Evolutionary conservation across 805 yeast genomes (phyloP).

Genomic region (Wickerhamomyces queroliae): DNA sequence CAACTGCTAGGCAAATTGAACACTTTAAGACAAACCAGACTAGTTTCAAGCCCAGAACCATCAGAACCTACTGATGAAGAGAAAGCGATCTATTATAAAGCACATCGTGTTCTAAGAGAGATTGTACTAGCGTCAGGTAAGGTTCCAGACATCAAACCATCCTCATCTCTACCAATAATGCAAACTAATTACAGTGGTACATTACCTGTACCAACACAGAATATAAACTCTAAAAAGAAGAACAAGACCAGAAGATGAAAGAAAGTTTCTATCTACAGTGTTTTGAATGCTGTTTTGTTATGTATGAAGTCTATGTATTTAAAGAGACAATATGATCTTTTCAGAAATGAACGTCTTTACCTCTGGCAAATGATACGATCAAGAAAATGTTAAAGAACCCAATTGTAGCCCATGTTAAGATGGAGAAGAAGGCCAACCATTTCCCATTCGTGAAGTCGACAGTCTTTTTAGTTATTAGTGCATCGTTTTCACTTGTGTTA

Average conservation of each 20-base stretch:
- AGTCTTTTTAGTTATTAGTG: constrained; percentile 20
- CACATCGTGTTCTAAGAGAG: constrained; percentile 40
- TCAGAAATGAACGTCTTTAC: constrained; percentile 46
- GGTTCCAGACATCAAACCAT: constrained; percentile 25
- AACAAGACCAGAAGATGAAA: constrained; percentile 15
- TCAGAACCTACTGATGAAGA: constrained; percentile 39
- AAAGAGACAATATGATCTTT: background rate
- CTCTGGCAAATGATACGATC: constrained; percentile 43
- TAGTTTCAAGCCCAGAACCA: constrained; percentile 19
- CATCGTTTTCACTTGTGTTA: background rate
- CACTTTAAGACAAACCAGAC: constrained; percentile 42
- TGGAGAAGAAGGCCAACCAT: constrained; percentile 45
- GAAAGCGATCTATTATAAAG: constrained; percentile 33
- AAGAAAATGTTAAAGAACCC: constrained; percentile 68
- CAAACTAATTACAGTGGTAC: constrained; percentile 73
- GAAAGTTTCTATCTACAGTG: too few species aligned
- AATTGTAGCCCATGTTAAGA: constrained; percentile 64
- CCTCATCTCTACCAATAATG: constrained; percentile 55
- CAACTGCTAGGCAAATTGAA: constrained; percentile 43
- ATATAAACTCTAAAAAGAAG: constrained; percentile 14
- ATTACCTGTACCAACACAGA: constrained; percentile 54
- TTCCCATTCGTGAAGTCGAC: constrained; percentile 71
- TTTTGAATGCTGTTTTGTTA: too few species aligned
- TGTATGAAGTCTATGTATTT: background rate
- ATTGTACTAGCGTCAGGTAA: constrained; percentile 32